Conservation (phyloP, 768 basidiomycete species). For the Auricularia sp. region DNA sequence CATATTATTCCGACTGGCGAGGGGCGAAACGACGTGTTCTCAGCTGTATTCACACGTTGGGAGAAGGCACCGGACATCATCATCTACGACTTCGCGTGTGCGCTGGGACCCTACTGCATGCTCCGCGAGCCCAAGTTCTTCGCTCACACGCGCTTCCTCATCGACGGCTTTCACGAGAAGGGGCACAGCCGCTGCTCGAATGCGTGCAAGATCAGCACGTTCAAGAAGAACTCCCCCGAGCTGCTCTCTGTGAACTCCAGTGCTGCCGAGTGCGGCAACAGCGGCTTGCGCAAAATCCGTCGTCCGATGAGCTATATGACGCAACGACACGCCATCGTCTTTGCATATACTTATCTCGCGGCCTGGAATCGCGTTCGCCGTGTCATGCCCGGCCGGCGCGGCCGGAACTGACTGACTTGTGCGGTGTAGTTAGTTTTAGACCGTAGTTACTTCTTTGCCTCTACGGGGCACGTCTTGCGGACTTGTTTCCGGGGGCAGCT, state of each 20-base stretch:
- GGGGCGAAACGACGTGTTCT: slow-evolving; percentile 31
- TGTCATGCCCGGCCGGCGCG: too few species aligned
- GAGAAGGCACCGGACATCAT: slow-evolving; percentile 18
- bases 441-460: too few species aligned
- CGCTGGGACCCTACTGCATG: slow-evolving; percentile 25
- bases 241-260: slow-evolving; percentile 23
- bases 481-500: too few species aligned
- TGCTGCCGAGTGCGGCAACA: slow-evolving; percentile 28
- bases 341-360: slow-evolving; percentile 14
- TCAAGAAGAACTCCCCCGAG: slow-evolving; percentile 18
- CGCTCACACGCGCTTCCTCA: slow-evolving; percentile 22
- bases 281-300: slow-evolving; percentile 17
- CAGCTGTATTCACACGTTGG: slow-evolving; percentile 27
- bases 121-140: slow-evolving; percentile 22
- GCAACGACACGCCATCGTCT: slow-evolving; percentile 19
- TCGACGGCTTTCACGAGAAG: slow-evolving; percentile 25
- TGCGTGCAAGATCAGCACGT: slow-evolving; percentile 20
- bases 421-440: too few species aligned
- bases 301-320: slow-evolving; percentile 24
- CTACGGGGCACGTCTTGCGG: too few species aligned
- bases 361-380: too few species aligned
- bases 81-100: slow-evolving; percentile 26
- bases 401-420: too few species aligned
- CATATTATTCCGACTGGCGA: slow-evolving; percentile 23
- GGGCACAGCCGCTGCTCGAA: slow-evolving; percentile 26